Base-by-base conservation (phyloP, 148 eudicot genomes). In the Simmondsia chinensis region DNA sequence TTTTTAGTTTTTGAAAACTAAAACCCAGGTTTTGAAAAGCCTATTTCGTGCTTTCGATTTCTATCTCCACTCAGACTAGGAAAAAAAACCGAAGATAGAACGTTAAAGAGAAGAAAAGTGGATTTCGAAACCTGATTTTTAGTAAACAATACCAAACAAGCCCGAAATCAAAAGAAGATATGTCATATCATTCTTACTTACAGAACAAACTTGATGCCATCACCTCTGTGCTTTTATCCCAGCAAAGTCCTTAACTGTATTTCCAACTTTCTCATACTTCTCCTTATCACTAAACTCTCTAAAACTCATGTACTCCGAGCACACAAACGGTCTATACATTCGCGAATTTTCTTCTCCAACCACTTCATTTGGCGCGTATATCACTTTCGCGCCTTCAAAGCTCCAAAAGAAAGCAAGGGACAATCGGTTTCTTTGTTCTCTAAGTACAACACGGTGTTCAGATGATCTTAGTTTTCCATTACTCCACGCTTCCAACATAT, bases 401-500 rank as follows among this genome's bases (percentile, higher is more conserved):
- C 77, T 73, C 84, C 87, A 86, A 56, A 86, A 86, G 66, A 86
- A 86, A 29, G 79, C 93, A 32, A 86, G 48, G 11, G 93, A 82
- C 41, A 86, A 57, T 4, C 96, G 72, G 49, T 66, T 68, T 22
- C 45, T 55, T 5, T 6, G 65, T 36, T 75, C 63, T 48, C 62
- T 80, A 37, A 88, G 30, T 33, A 88, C 72, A 21, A 88, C 94
- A 23, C 91, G 32, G 42, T 88, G 96, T 54, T 77, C 94, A 20
- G 91, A 88, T 5, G 96, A 88, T 44, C 87, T 66, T 2, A 88
- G 22, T 27, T 35, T 74, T 2, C 77, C 94, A 50, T 80, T 88
- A 55, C 94, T 83, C 96, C 96, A 88, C 23, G 94, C 96, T 63
- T 80, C 91, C 47, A 88, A 52, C 73, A 88, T 69, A 41, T 88